These are phyloP conservation scores for Trifolium repens DNA, from an alignment of 306 rosid genomes.

Conservation along the genomic window DNA sequence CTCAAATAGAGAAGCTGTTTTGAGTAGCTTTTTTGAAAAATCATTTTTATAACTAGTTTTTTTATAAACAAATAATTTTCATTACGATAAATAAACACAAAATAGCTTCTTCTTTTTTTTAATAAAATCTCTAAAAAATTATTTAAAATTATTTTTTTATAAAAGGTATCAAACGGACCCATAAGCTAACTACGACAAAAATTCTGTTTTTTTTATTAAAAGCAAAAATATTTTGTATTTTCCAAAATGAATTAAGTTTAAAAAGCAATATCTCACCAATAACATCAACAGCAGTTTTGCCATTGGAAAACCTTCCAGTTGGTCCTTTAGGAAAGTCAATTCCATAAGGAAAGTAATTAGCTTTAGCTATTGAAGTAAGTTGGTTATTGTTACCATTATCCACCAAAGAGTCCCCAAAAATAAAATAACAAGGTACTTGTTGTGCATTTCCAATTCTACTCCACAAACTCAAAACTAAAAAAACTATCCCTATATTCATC, in stretches of 20 bases:
- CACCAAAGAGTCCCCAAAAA: conserved; percentile 91
- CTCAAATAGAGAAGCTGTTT: too few relatives aligned
- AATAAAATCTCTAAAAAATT: too few relatives aligned
- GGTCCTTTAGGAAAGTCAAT: conserved; percentile 75
- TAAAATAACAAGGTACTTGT: conserved; percentile 87
- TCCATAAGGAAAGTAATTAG: conserved; percentile 83
- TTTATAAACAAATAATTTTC: too few relatives aligned
- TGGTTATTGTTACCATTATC: conserved; percentile 88
- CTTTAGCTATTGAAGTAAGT: conserved; percentile 79
- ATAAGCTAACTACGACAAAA: too few relatives aligned
- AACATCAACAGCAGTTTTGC: conserved; percentile 78
- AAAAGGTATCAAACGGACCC: too few relatives aligned
- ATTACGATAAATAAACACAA: too few relatives aligned
- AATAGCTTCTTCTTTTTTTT: too few relatives aligned
- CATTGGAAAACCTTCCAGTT: conserved; percentile 88
- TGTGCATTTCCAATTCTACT: conserved; percentile 53
- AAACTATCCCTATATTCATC: conserved; percentile 29
- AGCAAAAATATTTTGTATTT: neutral
- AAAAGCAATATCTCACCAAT: conserved; percentile 58
- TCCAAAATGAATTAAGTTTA: neutral
- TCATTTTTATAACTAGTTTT: too few relatives aligned
- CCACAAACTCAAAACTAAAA: conserved; percentile 47
- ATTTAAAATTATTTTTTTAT: too few relatives aligned
- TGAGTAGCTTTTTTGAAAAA: too few relatives aligned
- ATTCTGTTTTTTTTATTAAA: neutral